Evolutionary conservation across 305 asterid genomes (phyloP), one percentile per base, ranked within the genome.

Genomic region (Solanum hybrid): DNA sequence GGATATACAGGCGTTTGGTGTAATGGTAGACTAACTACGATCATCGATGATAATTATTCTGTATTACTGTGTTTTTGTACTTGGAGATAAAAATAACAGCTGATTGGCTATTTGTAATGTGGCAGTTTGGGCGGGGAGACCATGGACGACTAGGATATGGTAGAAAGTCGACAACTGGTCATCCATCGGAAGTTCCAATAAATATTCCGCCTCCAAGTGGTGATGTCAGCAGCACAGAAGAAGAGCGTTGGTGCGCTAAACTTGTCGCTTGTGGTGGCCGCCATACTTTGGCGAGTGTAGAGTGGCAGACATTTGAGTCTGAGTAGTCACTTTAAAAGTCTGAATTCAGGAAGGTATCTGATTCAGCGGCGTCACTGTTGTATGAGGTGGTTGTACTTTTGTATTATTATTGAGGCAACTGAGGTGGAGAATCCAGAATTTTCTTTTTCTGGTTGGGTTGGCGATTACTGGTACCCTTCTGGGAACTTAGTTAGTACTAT

Each of bases 121-220:
- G 88, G 89, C 98, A 97, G 99, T 96, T 95, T 77, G 99, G 99
- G 26, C 93, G 99, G 90, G 99, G 99, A 51, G 99, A 97, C 92
- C 99, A 97, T 78, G 99, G 99, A 13, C 98, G 99, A 66, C 92
- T 97, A 86, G 99, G 99, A 37, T 97, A 97, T 66, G 99, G 99
- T 80, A 93, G 96, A 86, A 97, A 97, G 93, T 91, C 91, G 92
- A 97, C 99, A 0, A 97, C 99, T 0, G 99, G 99, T 38, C 98
- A 95, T 93, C 98, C 99, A 1, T 97, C 96, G 4, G 96, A 97
- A 91, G 99, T 97, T 80, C 99, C 99, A 38, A 93, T 95, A 92
- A 88, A 94, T 92, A 91, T 94, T 80, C 94, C 95, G 29, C 95
- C 97, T 85, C 98, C 96, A 9, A 89, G 38, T 85, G 94, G 38